Evolutionary conservation across 805 yeast species (phyloP).

Genomic region (Kurtzmaniella fragi): DNA sequence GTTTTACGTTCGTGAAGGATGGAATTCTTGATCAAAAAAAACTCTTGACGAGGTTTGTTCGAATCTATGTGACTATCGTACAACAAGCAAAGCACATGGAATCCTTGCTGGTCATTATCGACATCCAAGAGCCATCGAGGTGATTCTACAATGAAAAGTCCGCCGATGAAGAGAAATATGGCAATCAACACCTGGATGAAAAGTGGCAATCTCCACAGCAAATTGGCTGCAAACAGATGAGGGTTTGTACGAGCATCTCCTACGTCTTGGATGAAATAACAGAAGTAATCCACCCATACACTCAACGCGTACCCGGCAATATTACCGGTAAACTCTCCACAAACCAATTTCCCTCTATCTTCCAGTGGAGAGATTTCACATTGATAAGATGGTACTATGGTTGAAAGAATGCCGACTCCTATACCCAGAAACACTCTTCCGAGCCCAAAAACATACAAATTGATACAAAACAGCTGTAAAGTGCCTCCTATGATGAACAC

Average conservation of each 20-base stretch:
- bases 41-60: conserved; percentile 37
- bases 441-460: conserved; percentile 52
- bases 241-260: conserved; percentile 35
- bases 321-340: conserved; percentile 86
- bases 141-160: conserved; percentile 76
- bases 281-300: conserved; percentile 82
- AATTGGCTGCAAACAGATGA: conserved; percentile 30
- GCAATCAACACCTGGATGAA: conserved; percentile 76
- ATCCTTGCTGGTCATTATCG: conserved; percentile 61
- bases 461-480: conserved; percentile 58
- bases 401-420: conserved; percentile 82
- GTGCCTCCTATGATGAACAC: conserved; percentile 76
- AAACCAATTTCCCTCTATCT: conserved; percentile 78
- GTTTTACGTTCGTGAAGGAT: conserved; percentile 33
- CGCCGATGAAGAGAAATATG: conserved; percentile 60
- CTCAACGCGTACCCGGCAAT: conserved; percentile 75
- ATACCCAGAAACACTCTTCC: conserved; percentile 78
- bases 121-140: conserved; percentile 88
- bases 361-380: conserved; percentile 86
- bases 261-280: conserved; percentile 58
- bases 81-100: conserved; percentile 22
- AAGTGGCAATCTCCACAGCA: conserved; percentile 77
- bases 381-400: conserved; percentile 84
- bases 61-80: conserved; percentile 25
- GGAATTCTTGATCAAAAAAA: conserved; percentile 42